These are phyloP conservation scores for Monosporascus sp. DNA, from an alignment of 2,329 filamentous ascomycete species.

Conservation along the genomic window DNA sequence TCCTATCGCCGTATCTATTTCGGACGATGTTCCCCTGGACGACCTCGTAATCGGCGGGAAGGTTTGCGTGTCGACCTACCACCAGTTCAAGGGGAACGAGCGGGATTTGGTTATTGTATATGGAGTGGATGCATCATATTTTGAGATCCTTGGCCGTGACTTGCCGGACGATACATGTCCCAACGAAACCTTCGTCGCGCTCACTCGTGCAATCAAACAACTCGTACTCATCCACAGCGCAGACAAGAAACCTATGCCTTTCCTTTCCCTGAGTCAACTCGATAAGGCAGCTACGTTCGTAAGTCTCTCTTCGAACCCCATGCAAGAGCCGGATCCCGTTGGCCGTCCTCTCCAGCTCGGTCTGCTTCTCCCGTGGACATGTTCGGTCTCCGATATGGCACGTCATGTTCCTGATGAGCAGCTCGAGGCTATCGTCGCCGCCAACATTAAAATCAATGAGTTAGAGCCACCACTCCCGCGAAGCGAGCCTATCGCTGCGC, in stretches of 20 bases:
- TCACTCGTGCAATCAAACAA: conserved; percentile 24
- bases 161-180: conserved; percentile 24
- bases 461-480: conserved; percentile 3
- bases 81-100: conserved; percentile 30
- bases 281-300: neutral
- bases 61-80: conserved; percentile 25
- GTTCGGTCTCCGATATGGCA: conserved; percentile 14
- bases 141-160: conserved; percentile 16
- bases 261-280: conserved; percentile 7
- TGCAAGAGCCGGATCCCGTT: neutral
- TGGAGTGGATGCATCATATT: conserved; percentile 21
- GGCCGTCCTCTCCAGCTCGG: neutral
- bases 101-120: conserved; percentile 24
- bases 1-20: conserved; percentile 16
- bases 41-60: conserved; percentile 22
- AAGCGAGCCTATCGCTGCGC: conserved; percentile 11
- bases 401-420: conserved; percentile 19
- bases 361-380: neutral
- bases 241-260: conserved; percentile 16
- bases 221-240: conserved; percentile 22
- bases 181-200: conserved; percentile 24
- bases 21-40: conserved; percentile 19
- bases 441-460: conserved; percentile 9
- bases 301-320: neutral
- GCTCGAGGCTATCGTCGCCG: conserved; percentile 11